A percentile compares a stretch with the other conserved stretches of the same genome.
Evolutionary conservation across 2,329 filamentous ascomycete species (phyloP).

Genomic region (Cordyceps pruinosa): DNA sequence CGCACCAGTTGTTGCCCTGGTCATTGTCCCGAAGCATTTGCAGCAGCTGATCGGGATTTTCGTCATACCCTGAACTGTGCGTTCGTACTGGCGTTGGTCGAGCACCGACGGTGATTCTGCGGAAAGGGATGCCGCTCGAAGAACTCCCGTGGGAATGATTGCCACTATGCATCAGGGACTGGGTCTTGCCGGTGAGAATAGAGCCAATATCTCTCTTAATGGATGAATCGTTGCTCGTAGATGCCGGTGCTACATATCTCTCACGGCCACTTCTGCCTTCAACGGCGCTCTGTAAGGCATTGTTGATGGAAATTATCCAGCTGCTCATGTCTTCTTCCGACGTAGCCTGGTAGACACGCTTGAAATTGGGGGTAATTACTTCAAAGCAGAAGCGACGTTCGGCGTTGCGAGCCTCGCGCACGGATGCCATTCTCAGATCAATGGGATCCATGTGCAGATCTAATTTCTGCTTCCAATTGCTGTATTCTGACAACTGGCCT

Average conservation of each 20-base stretch:
- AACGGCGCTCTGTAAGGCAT: slow-evolving; percentile 90
- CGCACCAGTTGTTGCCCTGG: slow-evolving; percentile 87
- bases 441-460: slow-evolving; percentile 98
- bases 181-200: slow-evolving; percentile 85
- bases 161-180: slow-evolving; percentile 53
- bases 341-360: slow-evolving; percentile 93
- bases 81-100: slow-evolving; percentile 66
- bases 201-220: slow-evolving; percentile 83
- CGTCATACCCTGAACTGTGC: slow-evolving; percentile 66
- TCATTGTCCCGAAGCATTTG: slow-evolving; percentile 84
- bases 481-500: slow-evolving; percentile 94
- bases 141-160: slow-evolving; percentile 42
- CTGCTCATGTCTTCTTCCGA: slow-evolving; percentile 97
- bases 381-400: slow-evolving; percentile 97
- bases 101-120: slow-evolving; percentile 87
- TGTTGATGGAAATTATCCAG: slow-evolving; percentile 96
- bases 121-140: slow-evolving; percentile 55
- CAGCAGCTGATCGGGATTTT: slow-evolving; percentile 77
- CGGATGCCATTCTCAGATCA: slow-evolving; percentile 92
- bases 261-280: slow-evolving; percentile 65
- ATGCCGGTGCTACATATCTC: slow-evolving; percentile 34
- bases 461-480: slow-evolving; percentile 97
- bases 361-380: slow-evolving; percentile 93
- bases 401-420: slow-evolving; percentile 88
- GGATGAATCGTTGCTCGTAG: slow-evolving; percentile 42